phyloP scores from a whole-genome alignment of 148 eudicot species.

The Vaccinium macrocarpon region DNA sequence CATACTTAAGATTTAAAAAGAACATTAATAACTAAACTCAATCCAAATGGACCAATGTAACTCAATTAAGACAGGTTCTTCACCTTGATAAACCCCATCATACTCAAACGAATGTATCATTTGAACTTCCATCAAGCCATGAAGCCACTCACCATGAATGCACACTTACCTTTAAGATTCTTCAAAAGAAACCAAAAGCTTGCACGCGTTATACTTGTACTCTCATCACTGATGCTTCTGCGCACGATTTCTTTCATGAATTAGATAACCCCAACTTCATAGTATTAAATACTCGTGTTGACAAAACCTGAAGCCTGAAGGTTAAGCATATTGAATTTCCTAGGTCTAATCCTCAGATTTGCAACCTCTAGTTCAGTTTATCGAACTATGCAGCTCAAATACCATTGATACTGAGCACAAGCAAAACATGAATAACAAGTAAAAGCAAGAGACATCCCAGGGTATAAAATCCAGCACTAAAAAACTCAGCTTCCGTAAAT shows the following conservation, averaged over 20 bases:
- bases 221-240: background rate
- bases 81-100: background rate
- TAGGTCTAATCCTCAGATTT: background rate
- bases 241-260: background rate
- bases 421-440: conserved; percentile 2
- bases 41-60: background rate
- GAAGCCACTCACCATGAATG: too few species aligned
- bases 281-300: background rate
- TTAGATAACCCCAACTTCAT: background rate
- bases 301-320: background rate
- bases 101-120: background rate
- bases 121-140: background rate
- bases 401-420: background rate
- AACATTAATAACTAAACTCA: background rate
- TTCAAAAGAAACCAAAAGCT: background rate
- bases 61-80: background rate
- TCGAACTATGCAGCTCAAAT: background rate
- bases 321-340: background rate
- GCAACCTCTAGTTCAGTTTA: background rate
- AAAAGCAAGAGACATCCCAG: background rate
- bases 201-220: background rate
- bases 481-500: background rate
- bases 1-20: background rate
- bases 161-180: background rate
- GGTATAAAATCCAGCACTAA: background rate